Evolutionary conservation across 768 basidiomycete genomes (phyloP).

Genomic region (Boletus huronensis): DNA sequence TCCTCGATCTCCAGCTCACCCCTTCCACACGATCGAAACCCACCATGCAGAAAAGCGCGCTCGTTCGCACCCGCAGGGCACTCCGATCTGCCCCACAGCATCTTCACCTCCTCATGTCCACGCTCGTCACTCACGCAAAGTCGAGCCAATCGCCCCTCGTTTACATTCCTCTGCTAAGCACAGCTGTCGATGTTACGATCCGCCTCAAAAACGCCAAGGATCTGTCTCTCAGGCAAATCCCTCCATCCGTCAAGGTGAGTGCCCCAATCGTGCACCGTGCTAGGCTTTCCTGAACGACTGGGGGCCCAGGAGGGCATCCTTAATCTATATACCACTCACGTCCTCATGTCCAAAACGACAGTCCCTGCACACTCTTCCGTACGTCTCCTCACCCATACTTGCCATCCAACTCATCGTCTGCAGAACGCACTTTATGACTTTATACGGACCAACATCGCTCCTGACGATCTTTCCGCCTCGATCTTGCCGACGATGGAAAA

Average conservation of each 20-base stretch:
- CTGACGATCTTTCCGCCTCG: conserved; percentile 46
- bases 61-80: conserved; percentile 61
- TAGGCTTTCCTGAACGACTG: background rate
- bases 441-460: conserved; percentile 47
- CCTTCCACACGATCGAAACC: conserved; percentile 51
- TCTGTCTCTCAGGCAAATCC: conserved; percentile 39
- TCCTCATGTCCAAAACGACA: conserved; percentile 65
- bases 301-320: conserved; percentile 51
- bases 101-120: conserved; percentile 49
- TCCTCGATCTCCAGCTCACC: conserved; percentile 58
- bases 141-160: conserved; percentile 40
- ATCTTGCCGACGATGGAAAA: conserved; percentile 79
- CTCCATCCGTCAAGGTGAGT: conserved; percentile 46
- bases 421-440: conserved; percentile 62
- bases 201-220: conserved; percentile 58
- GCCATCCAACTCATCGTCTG: conserved; percentile 7
- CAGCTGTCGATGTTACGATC: conserved; percentile 65
- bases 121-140: conserved; percentile 51
- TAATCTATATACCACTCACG: conserved; percentile 51
- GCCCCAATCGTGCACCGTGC: background rate
- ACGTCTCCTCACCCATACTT: conserved; percentile 19
- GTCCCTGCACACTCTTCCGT: conserved; percentile 62
- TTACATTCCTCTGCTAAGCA: conserved; percentile 56
- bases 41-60: conserved; percentile 56
- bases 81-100: conserved; percentile 58